Base-by-base conservation (phyloP, 1,284 basidiomycete genomes). In the Mycosarcoma mackinlayi region DNA sequence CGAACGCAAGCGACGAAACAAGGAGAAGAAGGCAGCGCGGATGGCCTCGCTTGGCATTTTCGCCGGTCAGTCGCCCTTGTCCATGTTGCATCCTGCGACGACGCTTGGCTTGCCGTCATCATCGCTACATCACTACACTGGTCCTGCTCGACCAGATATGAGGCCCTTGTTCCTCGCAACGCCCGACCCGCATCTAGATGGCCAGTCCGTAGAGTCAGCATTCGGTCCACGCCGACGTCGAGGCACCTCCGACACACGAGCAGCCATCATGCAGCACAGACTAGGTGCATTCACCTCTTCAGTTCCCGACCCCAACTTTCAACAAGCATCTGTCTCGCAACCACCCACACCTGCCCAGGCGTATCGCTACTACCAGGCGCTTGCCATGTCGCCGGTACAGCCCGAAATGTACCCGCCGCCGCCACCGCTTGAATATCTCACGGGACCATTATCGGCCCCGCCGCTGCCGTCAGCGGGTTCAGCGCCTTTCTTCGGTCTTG, bases 1-100 rank as follows among this genome's bases (percentile, higher is more conserved):
- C 21, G 76, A 78, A 35, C 76, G 76, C 24, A 78, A 78, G 63
- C 61, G 71, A 10, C 58, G 75, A 3, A 74, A 71, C 57, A 75
- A 73, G 41, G 76, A 78, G 45, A 66, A 66, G 44, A 72, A 63
- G 50, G 51, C 55, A 6, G 63, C 59, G 33, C 54, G 61, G n/a
- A 55, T 63, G 33, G 69, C 69, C 11, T 52, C 63, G 14, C 45
- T 63, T 11, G 56, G 58, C 49, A 58, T 72, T 45, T 72, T 66
- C 52, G 60, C 69, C 19, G 69, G 63, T 19, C 63, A 66, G 18
- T 59, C 58, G 11, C 69, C 69, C 6, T 28, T 72, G 18, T 72
- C 69, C 11, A 59, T 72, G 59, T 37, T 66, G 46, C 63, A 62
- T 35, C 51, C 69, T 4, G 45, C 48, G 2, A 54, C 51, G 11